Percentiles rank a stretch among this genome's conserved stretches.
Conservation (phyloP, 1,284 basidiomycete genomes). For the Marasmius tenuissimus region DNA sequence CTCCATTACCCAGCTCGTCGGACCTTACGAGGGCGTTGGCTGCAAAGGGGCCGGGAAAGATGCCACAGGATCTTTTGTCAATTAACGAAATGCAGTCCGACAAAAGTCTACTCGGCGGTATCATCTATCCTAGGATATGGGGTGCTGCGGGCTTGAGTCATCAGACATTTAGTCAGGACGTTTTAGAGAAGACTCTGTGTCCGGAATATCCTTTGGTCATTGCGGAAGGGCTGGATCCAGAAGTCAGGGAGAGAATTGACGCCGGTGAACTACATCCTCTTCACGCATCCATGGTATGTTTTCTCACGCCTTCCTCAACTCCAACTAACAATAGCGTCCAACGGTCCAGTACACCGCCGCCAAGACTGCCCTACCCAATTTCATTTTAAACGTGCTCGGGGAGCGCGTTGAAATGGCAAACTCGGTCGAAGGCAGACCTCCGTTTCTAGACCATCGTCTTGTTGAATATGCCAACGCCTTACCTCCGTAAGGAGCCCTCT, state of each 20-base stretch:
- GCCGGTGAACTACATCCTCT: slow-evolving; percentile 13
- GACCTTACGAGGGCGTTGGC: slow-evolving; percentile 8
- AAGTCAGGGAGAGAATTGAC: slow-evolving; percentile 9
- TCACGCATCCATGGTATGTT: slow-evolving; percentile 9
- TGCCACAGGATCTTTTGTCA: slow-evolving; percentile 12
- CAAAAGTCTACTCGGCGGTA: slow-evolving; percentile 8
- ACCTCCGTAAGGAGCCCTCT: slow-evolving; percentile 13
- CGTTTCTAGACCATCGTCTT: slow-evolving; percentile 19
- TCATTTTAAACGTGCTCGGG: slow-evolving; percentile 16
- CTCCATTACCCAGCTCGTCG: slow-evolving; percentile 9
- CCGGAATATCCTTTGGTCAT: slow-evolving; percentile 8
- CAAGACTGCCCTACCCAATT: slow-evolving; percentile 14
- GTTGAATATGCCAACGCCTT: slow-evolving; percentile 18
- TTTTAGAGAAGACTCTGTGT: neutral
- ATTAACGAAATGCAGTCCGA: slow-evolving; percentile 2
- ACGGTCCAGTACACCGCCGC: slow-evolving; percentile 12
- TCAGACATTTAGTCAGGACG: slow-evolving; percentile 1
- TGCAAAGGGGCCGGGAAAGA: neutral
- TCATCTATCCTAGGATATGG: slow-evolving; percentile 7
- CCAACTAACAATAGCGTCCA: neutral
- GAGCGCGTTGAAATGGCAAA: slow-evolving; percentile 19
- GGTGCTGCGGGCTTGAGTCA: neutral
- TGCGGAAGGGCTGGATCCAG: slow-evolving; percentile 7
- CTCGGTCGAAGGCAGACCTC: slow-evolving; percentile 18
- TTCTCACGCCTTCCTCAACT: neutral